Percentiles rank a stretch among this genome's conserved stretches.
Evolutionary conservation across 768 basidiomycete species (phyloP).

Genomic region (Naganishia friedmannii): DNA sequence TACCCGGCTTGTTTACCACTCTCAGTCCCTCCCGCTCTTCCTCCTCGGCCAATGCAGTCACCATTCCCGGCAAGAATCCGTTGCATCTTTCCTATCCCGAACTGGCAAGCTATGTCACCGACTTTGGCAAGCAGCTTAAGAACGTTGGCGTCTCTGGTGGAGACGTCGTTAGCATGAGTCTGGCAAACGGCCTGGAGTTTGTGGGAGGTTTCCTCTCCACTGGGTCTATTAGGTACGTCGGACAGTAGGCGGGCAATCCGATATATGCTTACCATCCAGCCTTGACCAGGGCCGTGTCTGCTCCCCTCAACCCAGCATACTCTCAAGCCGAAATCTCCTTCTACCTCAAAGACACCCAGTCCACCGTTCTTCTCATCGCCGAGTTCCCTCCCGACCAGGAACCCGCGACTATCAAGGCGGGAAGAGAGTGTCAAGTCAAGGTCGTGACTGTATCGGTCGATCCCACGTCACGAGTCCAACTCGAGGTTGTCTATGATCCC

Average conservation of each 20-base stretch:
- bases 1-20: conserved; percentile 9
- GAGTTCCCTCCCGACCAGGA: background rate
- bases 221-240: conserved; percentile 17
- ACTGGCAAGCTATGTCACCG: conserved; percentile 3
- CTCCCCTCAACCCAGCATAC: conserved; percentile 33
- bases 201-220: conserved; percentile 30
- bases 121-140: conserved; percentile 9
- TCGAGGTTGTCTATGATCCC: conserved; percentile 20
- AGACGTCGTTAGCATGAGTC: conserved; percentile 24
- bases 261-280: background rate
- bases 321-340: conserved; percentile 30
- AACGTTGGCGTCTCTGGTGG: conserved; percentile 19
- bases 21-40: conserved; percentile 16
- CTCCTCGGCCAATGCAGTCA: conserved; percentile 12
- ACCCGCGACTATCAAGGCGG: conserved; percentile 27
- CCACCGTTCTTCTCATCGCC: conserved; percentile 27
- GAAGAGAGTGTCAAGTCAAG: conserved; percentile 27
- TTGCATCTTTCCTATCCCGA: conserved; percentile 25
- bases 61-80: conserved; percentile 7
- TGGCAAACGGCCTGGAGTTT: conserved; percentile 29
- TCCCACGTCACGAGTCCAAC: conserved; percentile 15
- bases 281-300: conserved; percentile 25
- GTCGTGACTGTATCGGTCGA: conserved; percentile 20
- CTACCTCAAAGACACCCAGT: conserved; percentile 32
- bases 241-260: background rate